Evolutionary conservation across 768 basidiomycete genomes (phyloP).

Genomic region (Boletus vermiculosoides): DNA sequence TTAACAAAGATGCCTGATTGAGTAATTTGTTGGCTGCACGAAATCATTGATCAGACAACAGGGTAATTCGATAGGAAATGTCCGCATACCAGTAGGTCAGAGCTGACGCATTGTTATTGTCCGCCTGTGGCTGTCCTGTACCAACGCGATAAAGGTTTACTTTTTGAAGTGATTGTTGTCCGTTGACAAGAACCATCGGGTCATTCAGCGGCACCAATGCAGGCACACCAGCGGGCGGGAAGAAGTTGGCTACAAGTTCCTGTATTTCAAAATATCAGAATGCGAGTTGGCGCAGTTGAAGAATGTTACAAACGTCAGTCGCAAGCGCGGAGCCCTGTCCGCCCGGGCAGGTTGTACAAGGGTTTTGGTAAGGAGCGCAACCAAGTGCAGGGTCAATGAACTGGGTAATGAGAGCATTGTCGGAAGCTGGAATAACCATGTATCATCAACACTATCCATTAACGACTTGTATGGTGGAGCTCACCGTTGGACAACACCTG

Average conservation of each 20-base stretch:
- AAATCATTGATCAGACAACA: background rate
- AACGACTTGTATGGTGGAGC: background rate
- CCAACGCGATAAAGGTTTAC: constrained; percentile 30
- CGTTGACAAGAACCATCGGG: constrained; percentile 28
- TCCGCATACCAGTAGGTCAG: constrained; percentile 21
- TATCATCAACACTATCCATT: background rate
- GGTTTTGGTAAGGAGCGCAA: constrained; percentile 25
- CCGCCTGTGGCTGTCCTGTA: constrained; percentile 26
- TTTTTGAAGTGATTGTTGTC: constrained; percentile 23
- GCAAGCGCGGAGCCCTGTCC: constrained; percentile 22
- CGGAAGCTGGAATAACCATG: constrained; percentile 18
- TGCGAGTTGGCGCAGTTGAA: background rate
- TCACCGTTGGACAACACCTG: constrained; percentile 25
- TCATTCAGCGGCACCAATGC: constrained; percentile 27
- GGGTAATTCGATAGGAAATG: background rate
- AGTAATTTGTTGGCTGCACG: constrained; percentile 20
- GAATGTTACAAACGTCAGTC: constrained; percentile 17
- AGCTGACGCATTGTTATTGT: constrained; percentile 23
- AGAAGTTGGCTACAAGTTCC: constrained; percentile 26
- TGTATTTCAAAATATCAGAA: constrained; percentile 3
- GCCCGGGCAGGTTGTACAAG: constrained; percentile 24
- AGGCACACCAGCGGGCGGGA: constrained; percentile 25
- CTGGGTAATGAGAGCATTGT: constrained; percentile 26
- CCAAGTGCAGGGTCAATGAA: constrained; percentile 28
- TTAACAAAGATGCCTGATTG: constrained; percentile 27